Percentiles rank a stretch among this genome's conserved stretches.
phyloP scores from a whole-genome alignment of 1,284 basidiomycete genomes.

The Puccinia triticina region DNA sequence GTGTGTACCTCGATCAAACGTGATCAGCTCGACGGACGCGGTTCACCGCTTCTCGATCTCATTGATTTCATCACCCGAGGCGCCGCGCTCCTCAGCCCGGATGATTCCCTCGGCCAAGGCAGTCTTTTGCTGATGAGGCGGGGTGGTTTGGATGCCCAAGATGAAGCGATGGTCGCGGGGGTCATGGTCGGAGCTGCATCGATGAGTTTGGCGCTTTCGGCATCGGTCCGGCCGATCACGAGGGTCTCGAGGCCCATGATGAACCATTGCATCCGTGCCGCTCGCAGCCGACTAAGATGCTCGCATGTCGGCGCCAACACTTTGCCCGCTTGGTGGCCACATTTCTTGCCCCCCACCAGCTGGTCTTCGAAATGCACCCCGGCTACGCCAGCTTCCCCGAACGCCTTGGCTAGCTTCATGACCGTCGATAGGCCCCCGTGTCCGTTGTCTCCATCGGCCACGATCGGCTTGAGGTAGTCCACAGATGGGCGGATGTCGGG shows the following conservation, averaged over 20 bases:
- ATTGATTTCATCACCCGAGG: constrained; percentile 73
- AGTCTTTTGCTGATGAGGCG: constrained; percentile 67
- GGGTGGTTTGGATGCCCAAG: constrained; percentile 63
- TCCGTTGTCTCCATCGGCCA: constrained; percentile 64
- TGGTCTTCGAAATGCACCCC: constrained; percentile 91
- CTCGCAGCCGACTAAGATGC: constrained; percentile 78
- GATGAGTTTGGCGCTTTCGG: constrained; percentile 81
- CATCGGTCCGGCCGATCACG: constrained; percentile 86
- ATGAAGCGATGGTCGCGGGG: constrained; percentile 73
- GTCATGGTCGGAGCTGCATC: constrained; percentile 85
- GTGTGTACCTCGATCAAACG: constrained; percentile 39
- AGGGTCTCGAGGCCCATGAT: constrained; percentile 83
- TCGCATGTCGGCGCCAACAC: constrained; percentile 85
- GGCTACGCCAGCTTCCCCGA: constrained; percentile 85
- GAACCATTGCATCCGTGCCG: constrained; percentile 84
- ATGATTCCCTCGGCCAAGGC: constrained; percentile 61
- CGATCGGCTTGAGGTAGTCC: constrained; percentile 60
- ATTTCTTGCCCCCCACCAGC: constrained; percentile 89
- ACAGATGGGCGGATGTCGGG: constrained; percentile 58
- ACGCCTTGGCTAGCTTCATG: constrained; percentile 92
- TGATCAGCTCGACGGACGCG: constrained; percentile 68
- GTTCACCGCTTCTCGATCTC: constrained; percentile 78
- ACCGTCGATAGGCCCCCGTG: constrained; percentile 91
- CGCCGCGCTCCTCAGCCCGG: constrained; percentile 72
- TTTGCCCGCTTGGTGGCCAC: constrained; percentile 92